phyloP scores from a whole-genome alignment of 768 basidiomycete genomes.

The Hysterangium stoloniferum region DNA sequence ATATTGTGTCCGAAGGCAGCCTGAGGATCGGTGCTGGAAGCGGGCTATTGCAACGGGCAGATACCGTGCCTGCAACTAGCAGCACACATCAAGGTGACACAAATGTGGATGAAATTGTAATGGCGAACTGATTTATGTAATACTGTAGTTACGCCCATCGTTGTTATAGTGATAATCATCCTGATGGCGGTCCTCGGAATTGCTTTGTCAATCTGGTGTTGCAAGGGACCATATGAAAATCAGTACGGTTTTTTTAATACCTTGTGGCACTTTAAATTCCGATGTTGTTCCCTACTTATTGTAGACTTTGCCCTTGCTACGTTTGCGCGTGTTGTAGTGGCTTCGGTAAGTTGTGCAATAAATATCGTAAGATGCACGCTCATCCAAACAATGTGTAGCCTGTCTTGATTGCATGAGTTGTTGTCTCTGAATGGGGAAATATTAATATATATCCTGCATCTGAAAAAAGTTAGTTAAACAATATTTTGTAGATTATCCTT shows the following conservation, averaged over 20 bases:
- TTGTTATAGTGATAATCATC: slow-evolving; percentile 56
- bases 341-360: slow-evolving; percentile 34
- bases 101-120: not conserved
- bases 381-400: slow-evolving; percentile 27
- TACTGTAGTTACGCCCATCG: slow-evolving; percentile 49
- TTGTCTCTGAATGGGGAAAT: too few relatives aligned
- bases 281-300: not conserved
- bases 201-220: slow-evolving; percentile 61
- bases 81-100: slow-evolving; percentile 14
- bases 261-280: not conserved
- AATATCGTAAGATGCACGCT: not conserved
- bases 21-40: not conserved
- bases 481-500: too few relatives aligned
- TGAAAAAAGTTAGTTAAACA: too few relatives aligned
- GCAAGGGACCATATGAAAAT: slow-evolving; percentile 51
- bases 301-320: slow-evolving; percentile 52
- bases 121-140: too few relatives aligned
- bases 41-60: not conserved
- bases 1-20: not conserved
- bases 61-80: not conserved
- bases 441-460: too few relatives aligned
- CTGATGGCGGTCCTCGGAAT: slow-evolving; percentile 46
- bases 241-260: slow-evolving; percentile 23
- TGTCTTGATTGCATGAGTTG: slow-evolving; percentile 68
- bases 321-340: slow-evolving; percentile 68